Evolutionary conservation across 805 yeast genomes (phyloP), one percentile per base, ranked within the genome.

Genomic region (Ogataea minuta): DNA sequence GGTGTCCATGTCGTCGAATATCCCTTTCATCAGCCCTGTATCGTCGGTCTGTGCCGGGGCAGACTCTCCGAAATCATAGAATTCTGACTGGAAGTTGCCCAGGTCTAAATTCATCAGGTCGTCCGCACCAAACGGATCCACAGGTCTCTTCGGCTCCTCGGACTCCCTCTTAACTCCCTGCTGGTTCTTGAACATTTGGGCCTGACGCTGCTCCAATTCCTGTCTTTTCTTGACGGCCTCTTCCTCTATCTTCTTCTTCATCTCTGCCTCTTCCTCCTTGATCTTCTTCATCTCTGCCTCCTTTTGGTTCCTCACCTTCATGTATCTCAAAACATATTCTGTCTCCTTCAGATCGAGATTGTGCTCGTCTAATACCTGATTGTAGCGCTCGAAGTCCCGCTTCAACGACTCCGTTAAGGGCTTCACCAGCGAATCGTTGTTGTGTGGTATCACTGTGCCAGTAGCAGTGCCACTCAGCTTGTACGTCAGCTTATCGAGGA

Each of bases 401-500:
- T 48, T 42, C 12, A 62, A 44, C 14, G 44, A 36, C 20, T 48
- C 48, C 1, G 64, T 41, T 19, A 59, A 31, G 3, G 62, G 59
- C 16, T 40, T 52, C 21, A 56, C 32, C 16, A 60, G 31, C 9
- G 61, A 43, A 20, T 53, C 57, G 21, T 56, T 56, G 34, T 60
- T 62, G 28, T 57, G 56, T 9, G 62, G 60, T n/a, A 54, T 50
- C 4, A 56, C 36, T 6, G 49, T 52, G 9, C 42, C 41, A 1
- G 60, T 55, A 9, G 60, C 57, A 12, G 53, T 49, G 3, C 48
- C 23, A 2, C 57, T 48, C 8, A 58, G 31, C 30, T 48, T 44
- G 29, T 60, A 59, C 1, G 61, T 53, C 13, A 59, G 36, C 20
- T 56, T 54, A 39, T 62, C 67, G 28, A 62, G 36, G 10, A 62